Base-by-base conservation (phyloP, 306 rosid genomes). In the Fragaria ananassa region DNA sequence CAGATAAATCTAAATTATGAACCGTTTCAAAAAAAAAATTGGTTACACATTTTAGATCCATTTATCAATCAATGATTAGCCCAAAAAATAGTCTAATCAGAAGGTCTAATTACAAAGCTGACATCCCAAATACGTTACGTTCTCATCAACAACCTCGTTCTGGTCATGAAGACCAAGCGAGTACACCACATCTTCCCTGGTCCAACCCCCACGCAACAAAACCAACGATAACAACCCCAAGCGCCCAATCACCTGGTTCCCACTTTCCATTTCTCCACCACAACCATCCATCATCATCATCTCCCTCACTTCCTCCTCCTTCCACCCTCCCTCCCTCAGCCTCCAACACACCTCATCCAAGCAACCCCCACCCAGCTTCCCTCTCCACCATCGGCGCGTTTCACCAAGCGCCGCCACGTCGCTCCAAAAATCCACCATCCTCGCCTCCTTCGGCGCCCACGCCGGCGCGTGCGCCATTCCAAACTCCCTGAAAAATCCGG, bases 201-300 rank as follows among this genome's bases (percentile, higher is more conserved):
- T 83, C 98, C 98, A 95, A 6, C 98, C 98, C 86, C 88, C 97
- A 80, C 93, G 86, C 79, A 92, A 56, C 75, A 95, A 88, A 57
- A 62, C 72, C 86, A 61, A 0, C 0, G 91, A 82, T 35, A 84
- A 41, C 8, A 68, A 34, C 71, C 83, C 71, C 85, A 87, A 85
- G 77, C 86, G 91, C 88, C 69, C 78, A 4, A 44, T 37, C 31
- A 27, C 29, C 9, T 10, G 0, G 10, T 10, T 46, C 75, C 10
- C 74, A 13, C 47, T 72, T 8, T 50, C 63, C 5, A 29, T 12
- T 0, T 34, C 69, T 54, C 67, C 87, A 15, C 62, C 78, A 27
- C 81, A 80, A 72, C 83, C 80, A 83, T 76, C 87, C 84, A 77
- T 78, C 89, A 78, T 85, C 94, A 87, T 85, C 96, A 95, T 92